phyloP scores from a whole-genome alignment of 257 asterid genomes.

The Solanum pinnatisectum region DNA sequence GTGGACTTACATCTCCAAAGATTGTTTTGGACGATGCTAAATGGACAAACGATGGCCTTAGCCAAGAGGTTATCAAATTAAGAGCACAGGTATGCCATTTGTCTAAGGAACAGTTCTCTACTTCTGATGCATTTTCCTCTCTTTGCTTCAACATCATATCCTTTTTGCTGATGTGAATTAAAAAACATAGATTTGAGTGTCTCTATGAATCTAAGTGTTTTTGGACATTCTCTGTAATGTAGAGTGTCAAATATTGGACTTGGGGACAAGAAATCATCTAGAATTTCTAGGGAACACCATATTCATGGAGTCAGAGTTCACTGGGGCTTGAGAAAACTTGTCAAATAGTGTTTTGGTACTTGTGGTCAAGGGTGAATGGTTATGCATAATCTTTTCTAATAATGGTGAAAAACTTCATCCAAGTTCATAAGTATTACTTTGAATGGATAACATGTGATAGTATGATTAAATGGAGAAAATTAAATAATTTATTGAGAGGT shows the following conservation, averaged over 20 bases:
- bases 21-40: slow-evolving; percentile 55
- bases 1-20: slow-evolving; percentile 88
- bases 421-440: not conserved
- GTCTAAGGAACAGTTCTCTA: not conserved
- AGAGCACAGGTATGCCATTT: slow-evolving; percentile 67
- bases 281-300: not conserved
- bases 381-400: not conserved
- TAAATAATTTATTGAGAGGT: not conserved
- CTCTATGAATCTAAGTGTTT: not conserved
- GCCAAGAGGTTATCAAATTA: slow-evolving; percentile 72
- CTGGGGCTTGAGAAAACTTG: not conserved
- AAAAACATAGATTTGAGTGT: not conserved
- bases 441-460: not conserved
- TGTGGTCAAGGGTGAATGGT: not conserved
- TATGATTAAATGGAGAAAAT: not conserved
- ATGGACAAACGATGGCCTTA: slow-evolving; percentile 53
- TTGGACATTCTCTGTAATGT: not conserved
- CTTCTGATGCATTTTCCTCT: not conserved
- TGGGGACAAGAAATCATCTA: not conserved
- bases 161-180: not conserved
- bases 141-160: not conserved
- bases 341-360: not conserved
- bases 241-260: not conserved
- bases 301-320: not conserved
- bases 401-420: not conserved